These are phyloP conservation scores for Debaryomyces subglobosus DNA, from an alignment of 1,139 yeast species.

Conservation along the genomic window DNA sequence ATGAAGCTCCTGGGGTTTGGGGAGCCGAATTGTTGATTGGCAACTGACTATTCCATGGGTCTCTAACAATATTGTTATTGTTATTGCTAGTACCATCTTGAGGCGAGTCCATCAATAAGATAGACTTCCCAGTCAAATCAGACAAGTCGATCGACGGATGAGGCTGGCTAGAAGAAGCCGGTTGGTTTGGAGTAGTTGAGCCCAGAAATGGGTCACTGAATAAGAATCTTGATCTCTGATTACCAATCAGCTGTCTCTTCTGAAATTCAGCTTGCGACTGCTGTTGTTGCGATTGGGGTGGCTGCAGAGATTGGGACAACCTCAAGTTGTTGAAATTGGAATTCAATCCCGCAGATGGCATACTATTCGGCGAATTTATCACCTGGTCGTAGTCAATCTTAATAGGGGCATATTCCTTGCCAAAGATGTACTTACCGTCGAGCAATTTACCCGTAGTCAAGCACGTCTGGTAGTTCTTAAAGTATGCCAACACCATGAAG, in stretches of 20 bases:
- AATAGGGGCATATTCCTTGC: constrained; percentile 56
- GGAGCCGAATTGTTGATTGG: constrained; percentile 33
- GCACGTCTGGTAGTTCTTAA: constrained; percentile 66
- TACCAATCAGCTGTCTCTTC: constrained; percentile 57
- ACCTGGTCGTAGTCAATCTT: constrained; percentile 49
- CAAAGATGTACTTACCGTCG: constrained; percentile 68
- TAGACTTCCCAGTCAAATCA: constrained; percentile 54
- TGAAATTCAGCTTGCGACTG: constrained; percentile 23
- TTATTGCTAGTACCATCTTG: constrained; percentile 59
- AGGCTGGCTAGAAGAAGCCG: constrained; percentile 8
- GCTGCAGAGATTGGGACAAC: constrained; percentile 16
- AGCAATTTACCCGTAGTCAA: constrained; percentile 70
- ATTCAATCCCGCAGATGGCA: constrained; percentile 15
- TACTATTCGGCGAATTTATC: constrained; percentile 16
- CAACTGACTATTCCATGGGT: constrained; percentile 37
- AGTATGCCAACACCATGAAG: constrained; percentile 60
- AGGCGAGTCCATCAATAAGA: constrained; percentile 54
- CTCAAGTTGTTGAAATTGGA: constrained; percentile 30
- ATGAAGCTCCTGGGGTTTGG: constrained; percentile 39
- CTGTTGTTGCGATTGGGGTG: constrained; percentile 15
- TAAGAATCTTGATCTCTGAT: constrained; percentile 67
- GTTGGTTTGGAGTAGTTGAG: constrained; percentile 21
- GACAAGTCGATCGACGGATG: constrained; percentile 30
- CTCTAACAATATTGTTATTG: constrained; percentile 43
- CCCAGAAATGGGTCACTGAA: constrained; percentile 64